Evolutionary conservation across 1,284 basidiomycete species (phyloP).

Genomic region (Lignosus rhinocerotis): DNA sequence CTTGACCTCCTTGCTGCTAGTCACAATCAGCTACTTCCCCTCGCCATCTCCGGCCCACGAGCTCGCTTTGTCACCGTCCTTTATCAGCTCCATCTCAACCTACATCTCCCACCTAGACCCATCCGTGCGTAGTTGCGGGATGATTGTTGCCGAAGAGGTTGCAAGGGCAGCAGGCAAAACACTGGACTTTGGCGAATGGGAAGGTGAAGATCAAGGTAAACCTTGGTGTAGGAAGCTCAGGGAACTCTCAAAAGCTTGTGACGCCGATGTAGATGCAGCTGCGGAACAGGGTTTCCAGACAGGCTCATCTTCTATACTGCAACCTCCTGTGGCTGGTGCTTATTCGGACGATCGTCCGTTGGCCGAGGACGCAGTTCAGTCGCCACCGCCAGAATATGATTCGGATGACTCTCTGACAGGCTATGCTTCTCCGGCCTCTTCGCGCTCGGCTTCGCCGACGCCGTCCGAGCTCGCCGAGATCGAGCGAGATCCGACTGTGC

Average conservation of each 20-base stretch:
- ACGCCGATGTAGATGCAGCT: constrained; percentile 44
- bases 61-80: constrained; percentile 56
- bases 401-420: constrained; percentile 85
- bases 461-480: constrained; percentile 79
- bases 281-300: constrained; percentile 2
- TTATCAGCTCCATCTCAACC: constrained; percentile 73
- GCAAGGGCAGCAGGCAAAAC: constrained; percentile 61
- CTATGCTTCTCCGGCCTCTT: constrained; percentile 66
- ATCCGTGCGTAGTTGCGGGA: constrained; percentile 84
- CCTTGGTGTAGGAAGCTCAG: constrained; percentile 66
- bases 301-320: neutral
- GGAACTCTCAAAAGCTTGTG: constrained; percentile 48
- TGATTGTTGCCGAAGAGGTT: constrained; percentile 88
- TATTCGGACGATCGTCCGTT: neutral
- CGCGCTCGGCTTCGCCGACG: constrained; percentile 78
- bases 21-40: constrained; percentile 62
- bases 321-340: neutral
- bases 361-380: constrained; percentile 6
- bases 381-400: constrained; percentile 49
- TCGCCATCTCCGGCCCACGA: constrained; percentile 37
- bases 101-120: constrained; percentile 83
- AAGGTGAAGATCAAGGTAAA: constrained; percentile 70
- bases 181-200: constrained; percentile 85
- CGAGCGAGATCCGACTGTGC: constrained; percentile 81
- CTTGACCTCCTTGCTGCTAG: constrained; percentile 69